phyloP scores from a whole-genome alignment of 495 filamentous ascomycete genomes.

The Penicillium coprophilum region DNA sequence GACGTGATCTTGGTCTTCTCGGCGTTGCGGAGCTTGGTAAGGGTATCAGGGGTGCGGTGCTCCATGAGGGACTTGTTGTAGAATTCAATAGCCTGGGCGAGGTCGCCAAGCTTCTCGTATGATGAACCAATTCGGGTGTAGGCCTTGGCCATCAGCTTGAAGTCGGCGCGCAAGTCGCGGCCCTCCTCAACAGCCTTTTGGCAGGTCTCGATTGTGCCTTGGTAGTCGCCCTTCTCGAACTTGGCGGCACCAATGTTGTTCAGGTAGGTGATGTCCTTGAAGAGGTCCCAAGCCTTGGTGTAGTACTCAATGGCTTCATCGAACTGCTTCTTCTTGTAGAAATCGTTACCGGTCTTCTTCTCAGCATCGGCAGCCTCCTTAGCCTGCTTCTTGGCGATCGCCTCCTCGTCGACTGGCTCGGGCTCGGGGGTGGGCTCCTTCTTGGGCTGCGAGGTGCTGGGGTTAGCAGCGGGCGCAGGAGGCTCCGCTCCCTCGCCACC shows the following conservation, averaged over 20 bases:
- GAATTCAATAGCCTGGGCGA: conserved; percentile 78
- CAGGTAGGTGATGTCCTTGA: conserved; percentile 96
- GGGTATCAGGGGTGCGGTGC: conserved; percentile 91
- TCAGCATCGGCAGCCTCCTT: conserved; percentile 92
- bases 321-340: conserved; percentile 97
- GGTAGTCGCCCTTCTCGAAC: conserved; percentile 92
- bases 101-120: conserved; percentile 85
- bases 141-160: conserved; percentile 94
- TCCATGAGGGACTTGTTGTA: conserved; percentile 94
- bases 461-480: conserved; percentile 70
- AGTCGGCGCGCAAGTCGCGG: conserved; percentile 81
- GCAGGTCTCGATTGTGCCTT: conserved; percentile 82
- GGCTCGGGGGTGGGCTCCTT: conserved; percentile 64
- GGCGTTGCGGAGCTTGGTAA: conserved; percentile 88
- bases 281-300: conserved; percentile 86
- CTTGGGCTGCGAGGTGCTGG: conserved; percentile 47
- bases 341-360: conserved; percentile 90
- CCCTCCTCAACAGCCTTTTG: conserved; percentile 87
- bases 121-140: conserved; percentile 88
- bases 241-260: conserved; percentile 94
- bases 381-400: conserved; percentile 76
- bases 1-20: conserved; percentile 82
- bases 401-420: conserved; percentile 75
- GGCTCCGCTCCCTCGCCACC: conserved; percentile 58
- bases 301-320: conserved; percentile 96